Base-by-base conservation (phyloP, 73 alveolate genomes). In the Tetrahymena thermophila region DNA sequence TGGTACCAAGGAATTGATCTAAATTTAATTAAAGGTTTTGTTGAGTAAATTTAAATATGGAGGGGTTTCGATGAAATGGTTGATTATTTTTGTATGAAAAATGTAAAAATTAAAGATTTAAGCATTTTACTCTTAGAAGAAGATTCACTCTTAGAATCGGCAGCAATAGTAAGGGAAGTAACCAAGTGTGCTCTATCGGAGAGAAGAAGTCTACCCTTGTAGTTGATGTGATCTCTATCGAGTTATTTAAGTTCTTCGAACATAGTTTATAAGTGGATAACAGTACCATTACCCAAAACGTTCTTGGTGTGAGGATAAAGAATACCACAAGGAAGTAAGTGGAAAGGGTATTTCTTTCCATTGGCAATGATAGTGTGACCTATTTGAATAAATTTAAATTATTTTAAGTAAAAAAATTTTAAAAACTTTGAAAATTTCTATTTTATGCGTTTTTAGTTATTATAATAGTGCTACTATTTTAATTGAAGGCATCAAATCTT, bases 211-310 rank as follows among this genome's bases (percentile, higher is more conserved):
- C 99, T 84, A 57, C 96, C 98, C 25, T 85, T 35, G 84, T 96
- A 98, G 89, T 85, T 97, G 40, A 98, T 96, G 16, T 97, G 96
- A 85, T 96, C 96, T 95, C 96, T 96, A 89, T 98, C 99, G 23
- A 98, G 97, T 95, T 98, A 97, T 56, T 93, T 96, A 56, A 98
- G 85, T 95, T 98, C 99, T 25, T 85, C 95, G 83, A 97, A 96
- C 84, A 97, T 35, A 84, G 98, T 94, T 40, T 98, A 97, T 11
- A 97, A 89, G 93, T 96, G 96, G 94, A 99, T 97, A 10, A 99
- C 99, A 31, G 98, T 99, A 14, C 99, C 99, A 84, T 99, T 98
- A 38, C 99, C 99, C 37, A 99, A 94, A n/a, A 99, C 96, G 85
- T 99, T 99, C 94, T 94, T 93, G 95, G 97, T 94, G 35, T 94